Evolutionary conservation across 2,329 filamentous ascomycete genomes (phyloP).

Genomic region (Calonectria naviculata): DNA sequence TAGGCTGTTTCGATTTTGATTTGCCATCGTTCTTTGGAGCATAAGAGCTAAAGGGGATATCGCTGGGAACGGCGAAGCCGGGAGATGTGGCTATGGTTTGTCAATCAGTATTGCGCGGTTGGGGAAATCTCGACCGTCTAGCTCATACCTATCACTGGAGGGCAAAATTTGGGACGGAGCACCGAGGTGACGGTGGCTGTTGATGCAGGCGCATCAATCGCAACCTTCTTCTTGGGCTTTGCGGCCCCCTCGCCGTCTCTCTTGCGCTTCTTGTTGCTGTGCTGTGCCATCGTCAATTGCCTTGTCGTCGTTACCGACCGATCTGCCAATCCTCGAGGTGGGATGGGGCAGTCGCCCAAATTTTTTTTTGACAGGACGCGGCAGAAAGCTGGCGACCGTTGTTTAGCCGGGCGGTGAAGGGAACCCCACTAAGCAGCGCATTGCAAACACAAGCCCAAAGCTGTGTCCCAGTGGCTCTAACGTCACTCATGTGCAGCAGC

Average conservation of each 20-base stretch:
- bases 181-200: slow-evolving; percentile 60
- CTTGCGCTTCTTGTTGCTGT: slow-evolving; percentile 65
- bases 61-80: slow-evolving; percentile 49
- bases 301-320: slow-evolving; percentile 17
- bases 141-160: slow-evolving; percentile 64
- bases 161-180: slow-evolving; percentile 56
- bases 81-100: slow-evolving; percentile 45
- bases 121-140: not conserved
- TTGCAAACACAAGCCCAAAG: slow-evolving; percentile 13
- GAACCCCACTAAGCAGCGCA: slow-evolving; percentile 15
- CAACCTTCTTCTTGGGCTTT: slow-evolving; percentile 64
- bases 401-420: slow-evolving; percentile 43
- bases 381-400: slow-evolving; percentile 38
- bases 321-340: slow-evolving; percentile 31
- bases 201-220: slow-evolving; percentile 53
- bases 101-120: slow-evolving; percentile 35
- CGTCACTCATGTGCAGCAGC: slow-evolving; percentile 4
- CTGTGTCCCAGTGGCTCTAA: not conserved
- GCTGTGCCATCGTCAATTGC: slow-evolving; percentile 49
- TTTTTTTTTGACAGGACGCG: slow-evolving; percentile 40
- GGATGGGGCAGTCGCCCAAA: slow-evolving; percentile 39
- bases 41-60: slow-evolving; percentile 61
- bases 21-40: slow-evolving; percentile 50
- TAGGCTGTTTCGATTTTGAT: slow-evolving; percentile 51
- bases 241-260: slow-evolving; percentile 53